phyloP scores from a whole-genome alignment of 192 early-diverging fungal species.

The Obelidium mucronatum region DNA sequence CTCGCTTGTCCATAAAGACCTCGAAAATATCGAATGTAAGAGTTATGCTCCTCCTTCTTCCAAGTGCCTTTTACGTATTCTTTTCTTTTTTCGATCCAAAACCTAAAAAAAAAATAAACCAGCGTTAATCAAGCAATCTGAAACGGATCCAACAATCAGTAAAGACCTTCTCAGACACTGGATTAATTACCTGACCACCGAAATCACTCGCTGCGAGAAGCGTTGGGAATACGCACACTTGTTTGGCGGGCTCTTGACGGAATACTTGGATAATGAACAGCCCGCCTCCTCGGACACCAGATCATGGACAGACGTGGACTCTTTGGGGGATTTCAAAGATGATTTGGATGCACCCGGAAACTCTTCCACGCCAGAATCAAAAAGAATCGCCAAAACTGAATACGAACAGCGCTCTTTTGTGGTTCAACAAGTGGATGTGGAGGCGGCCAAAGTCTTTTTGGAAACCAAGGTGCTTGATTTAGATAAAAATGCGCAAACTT shows the following conservation, averaged over 20 bases:
- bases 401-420: background rate
- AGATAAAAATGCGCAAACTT: background rate
- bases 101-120: too few species aligned
- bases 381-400: background rate
- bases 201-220: conserved; percentile 3
- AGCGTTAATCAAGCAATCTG: conserved; percentile 4
- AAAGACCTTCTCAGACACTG: background rate
- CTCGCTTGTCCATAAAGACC: background rate
- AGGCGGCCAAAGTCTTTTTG: background rate
- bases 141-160: background rate
- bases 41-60: too few species aligned
- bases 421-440: background rate
- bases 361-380: background rate
- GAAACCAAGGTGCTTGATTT: background rate
- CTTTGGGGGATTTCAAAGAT: background rate
- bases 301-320: background rate
- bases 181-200: background rate
- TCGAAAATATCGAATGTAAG: background rate
- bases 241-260: background rate
- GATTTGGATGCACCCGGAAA: background rate
- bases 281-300: background rate
- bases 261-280: background rate
- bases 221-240: background rate
- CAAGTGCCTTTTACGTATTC: too few species aligned
- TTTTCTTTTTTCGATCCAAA: too few species aligned